Conservation (phyloP, 2,329 filamentous ascomycete genomes). For the Xylaria sp. region DNA sequence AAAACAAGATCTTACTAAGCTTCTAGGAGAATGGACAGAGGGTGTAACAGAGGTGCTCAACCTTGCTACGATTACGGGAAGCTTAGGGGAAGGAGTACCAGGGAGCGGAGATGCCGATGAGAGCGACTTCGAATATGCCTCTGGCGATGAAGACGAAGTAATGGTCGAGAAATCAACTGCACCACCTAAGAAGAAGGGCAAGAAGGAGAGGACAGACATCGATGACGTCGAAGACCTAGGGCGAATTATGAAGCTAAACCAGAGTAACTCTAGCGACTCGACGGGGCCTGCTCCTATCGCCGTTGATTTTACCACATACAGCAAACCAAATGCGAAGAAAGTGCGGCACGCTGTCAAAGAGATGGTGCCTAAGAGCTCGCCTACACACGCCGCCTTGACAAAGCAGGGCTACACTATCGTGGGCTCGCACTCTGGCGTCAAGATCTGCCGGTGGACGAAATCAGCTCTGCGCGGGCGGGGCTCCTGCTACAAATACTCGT, state of each 20-base stretch:
- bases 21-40: conserved; percentile 79
- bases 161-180: conserved; percentile 60
- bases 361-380: conserved; percentile 93
- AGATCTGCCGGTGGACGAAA: conserved; percentile 99
- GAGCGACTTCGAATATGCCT: conserved; percentile 79
- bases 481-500: conserved; percentile 97
- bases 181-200: conserved; percentile 52
- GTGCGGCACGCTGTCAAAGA: conserved; percentile 71
- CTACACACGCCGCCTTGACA: conserved; percentile 87
- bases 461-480: conserved; percentile 92
- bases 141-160: conserved; percentile 64
- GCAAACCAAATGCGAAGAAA: conserved; percentile 61
- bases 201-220: conserved; percentile 60
- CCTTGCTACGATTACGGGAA: conserved; percentile 69
- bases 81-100: conserved; percentile 71
- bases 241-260: conserved; percentile 65
- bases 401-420: conserved; percentile 98
- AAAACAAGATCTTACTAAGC: conserved; percentile 74
- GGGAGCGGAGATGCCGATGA: conserved; percentile 87
- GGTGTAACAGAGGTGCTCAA: conserved; percentile 78
- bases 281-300: conserved; percentile 66
- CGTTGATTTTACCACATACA: conserved; percentile 86
- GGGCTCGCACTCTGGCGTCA: conserved; percentile 93
- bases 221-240: conserved; percentile 89
- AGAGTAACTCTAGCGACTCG: conserved; percentile 47